Conservation (phyloP, 345 rosid genomes). For the Rubroshorea leprosula region DNA sequence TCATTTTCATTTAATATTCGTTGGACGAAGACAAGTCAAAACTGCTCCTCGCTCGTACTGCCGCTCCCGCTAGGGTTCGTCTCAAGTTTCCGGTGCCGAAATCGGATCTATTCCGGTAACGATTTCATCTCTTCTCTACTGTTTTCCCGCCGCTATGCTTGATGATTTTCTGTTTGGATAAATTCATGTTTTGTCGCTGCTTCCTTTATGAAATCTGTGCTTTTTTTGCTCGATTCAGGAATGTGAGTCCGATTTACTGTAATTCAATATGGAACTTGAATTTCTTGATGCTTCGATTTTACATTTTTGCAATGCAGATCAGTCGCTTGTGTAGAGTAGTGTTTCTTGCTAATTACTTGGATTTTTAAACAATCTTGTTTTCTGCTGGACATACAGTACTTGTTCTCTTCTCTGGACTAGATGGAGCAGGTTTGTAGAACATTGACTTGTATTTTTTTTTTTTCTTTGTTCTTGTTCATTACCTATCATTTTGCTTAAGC, state of each 20-base stretch:
- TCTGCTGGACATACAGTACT: slow-evolving; percentile 3
- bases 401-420: slow-evolving; percentile 13
- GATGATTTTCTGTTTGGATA: background rate
- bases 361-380: background rate
- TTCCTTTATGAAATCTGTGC: background rate
- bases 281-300: background rate
- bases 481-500: background rate
- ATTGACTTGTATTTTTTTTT: slow-evolving; percentile 5
- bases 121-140: background rate
- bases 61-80: background rate
- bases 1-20: no score
- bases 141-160: background rate
- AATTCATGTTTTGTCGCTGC: background rate
- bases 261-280: no score
- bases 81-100: background rate
- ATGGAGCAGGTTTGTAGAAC: slow-evolving; percentile 53
- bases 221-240: background rate
- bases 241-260: background rate
- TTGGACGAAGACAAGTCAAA: no score
- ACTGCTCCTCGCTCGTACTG: background rate
- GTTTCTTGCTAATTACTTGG: background rate
- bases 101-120: background rate
- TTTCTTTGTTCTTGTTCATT: background rate
- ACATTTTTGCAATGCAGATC: background rate
- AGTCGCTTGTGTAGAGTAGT: background rate